Percentiles rank a stretch among this genome's conserved stretches.
These are phyloP conservation scores for Talaromyces sp. DNA, from an alignment of 2,329 filamentous ascomycete genomes.

Conservation along the genomic window DNA sequence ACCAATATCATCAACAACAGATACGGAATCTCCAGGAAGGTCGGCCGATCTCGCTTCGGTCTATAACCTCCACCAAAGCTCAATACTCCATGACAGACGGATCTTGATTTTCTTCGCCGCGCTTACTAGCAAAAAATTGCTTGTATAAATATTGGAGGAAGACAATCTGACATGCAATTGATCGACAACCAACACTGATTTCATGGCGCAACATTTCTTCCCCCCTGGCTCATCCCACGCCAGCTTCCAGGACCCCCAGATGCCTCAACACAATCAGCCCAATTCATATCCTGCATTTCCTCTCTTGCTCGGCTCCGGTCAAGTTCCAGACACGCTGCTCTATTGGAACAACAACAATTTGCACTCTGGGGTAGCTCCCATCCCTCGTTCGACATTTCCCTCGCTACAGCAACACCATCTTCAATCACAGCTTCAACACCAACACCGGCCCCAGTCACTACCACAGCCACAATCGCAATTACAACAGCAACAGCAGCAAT, in stretches of 20 bases:
- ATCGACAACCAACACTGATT: neutral
- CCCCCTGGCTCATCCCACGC: conserved; percentile 1
- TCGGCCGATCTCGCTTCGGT: neutral
- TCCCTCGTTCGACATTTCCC: conserved; percentile 23
- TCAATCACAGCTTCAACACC: conserved; percentile 20
- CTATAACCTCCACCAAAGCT: neutral
- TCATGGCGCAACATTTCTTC: conserved; percentile 13
- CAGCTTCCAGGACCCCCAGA: neutral
- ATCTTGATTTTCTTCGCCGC: neutral
- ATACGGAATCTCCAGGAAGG: neutral
- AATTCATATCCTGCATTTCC: conserved; percentile 32
- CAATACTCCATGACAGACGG: neutral
- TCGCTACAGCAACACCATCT: conserved; percentile 28
- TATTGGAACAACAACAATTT: conserved; percentile 38
- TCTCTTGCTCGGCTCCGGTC: conserved; percentile 34
- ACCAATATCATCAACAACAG: neutral
- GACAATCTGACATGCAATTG: neutral
- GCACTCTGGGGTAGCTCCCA: conserved; percentile 16
- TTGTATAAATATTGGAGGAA: neutral
- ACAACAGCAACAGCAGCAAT: conserved; percentile 69
- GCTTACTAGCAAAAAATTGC: neutral
- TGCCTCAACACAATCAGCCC: conserved; percentile 22
- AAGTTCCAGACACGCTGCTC: conserved; percentile 43
- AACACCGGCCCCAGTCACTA: conserved; percentile 18
- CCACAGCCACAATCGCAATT: conserved; percentile 34